Conservation (phyloP, 2,329 filamentous ascomycete species). For the Biscogniauxia marginata region DNA sequence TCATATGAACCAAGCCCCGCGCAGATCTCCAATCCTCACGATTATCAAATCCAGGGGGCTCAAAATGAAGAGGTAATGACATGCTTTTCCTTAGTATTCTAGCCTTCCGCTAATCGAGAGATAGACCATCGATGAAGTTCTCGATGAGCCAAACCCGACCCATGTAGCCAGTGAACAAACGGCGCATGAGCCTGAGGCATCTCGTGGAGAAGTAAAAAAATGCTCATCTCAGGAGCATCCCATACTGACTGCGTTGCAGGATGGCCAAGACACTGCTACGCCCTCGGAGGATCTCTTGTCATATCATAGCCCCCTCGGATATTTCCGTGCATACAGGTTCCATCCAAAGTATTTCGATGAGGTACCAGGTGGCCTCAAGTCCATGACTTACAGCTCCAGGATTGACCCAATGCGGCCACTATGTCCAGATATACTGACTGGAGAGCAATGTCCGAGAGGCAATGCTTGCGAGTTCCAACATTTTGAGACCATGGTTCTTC, state of each 20-base stretch:
- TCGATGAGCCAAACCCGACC: slow-evolving; percentile 22
- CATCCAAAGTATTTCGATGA: slow-evolving; percentile 72
- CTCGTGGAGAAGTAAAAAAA: slow-evolving; percentile 32
- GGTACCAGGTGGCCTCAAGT: slow-evolving; percentile 76
- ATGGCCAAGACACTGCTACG: slow-evolving; percentile 14
- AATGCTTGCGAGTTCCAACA: slow-evolving; percentile 74
- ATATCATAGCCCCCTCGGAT: slow-evolving; percentile 79
- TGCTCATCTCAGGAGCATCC: slow-evolving; percentile 27
- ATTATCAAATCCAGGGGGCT: slow-evolving; percentile 7
- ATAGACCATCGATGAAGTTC: slow-evolving; percentile 20
- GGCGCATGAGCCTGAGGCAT: slow-evolving; percentile 10
- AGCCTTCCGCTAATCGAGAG: slow-evolving; percentile 10
- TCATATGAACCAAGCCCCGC: slow-evolving; percentile 19
- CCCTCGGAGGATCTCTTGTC: slow-evolving; percentile 46
- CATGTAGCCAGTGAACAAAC: slow-evolving; percentile 8
- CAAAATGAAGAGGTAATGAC: slow-evolving; percentile 22
- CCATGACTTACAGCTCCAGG: slow-evolving; percentile 88
- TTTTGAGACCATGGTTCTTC: slow-evolving; percentile 68
- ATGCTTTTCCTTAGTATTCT: not conserved
- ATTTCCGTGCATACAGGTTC: slow-evolving; percentile 87
- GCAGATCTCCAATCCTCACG: slow-evolving; percentile 20
- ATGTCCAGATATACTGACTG: slow-evolving; percentile 73
- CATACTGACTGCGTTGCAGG: slow-evolving; percentile 32
- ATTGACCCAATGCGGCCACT: slow-evolving; percentile 74
- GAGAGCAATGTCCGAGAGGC: slow-evolving; percentile 69